phyloP scores from a whole-genome alignment of 352 stramenopile genomes.

The Globisporangium cystogenes region DNA sequence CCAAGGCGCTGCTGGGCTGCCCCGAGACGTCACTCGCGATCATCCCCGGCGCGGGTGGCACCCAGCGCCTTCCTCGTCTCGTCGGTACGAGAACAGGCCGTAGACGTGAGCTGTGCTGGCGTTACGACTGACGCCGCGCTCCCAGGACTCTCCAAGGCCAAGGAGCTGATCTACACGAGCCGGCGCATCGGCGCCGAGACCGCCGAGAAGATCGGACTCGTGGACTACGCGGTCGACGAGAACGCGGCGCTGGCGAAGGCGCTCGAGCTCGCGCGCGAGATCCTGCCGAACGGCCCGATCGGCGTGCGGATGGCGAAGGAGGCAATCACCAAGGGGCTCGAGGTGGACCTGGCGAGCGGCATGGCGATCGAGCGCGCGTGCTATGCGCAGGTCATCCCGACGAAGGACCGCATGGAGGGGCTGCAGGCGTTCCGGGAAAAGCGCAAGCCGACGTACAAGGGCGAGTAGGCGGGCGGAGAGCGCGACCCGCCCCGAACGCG shows the following conservation, averaged over 20 bases:
- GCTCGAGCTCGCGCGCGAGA: slow-evolving; percentile 83
- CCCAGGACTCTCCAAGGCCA: slow-evolving; percentile 82
- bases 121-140: background rate
- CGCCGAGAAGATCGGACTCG: slow-evolving; percentile 83
- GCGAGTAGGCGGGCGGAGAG: slow-evolving; percentile 10
- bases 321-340: slow-evolving; percentile 51
- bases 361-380: slow-evolving; percentile 91
- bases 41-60: slow-evolving; percentile 91
- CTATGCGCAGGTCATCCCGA: slow-evolving; percentile 90
- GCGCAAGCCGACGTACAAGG: slow-evolving; percentile 76
- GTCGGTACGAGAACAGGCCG: slow-evolving; percentile 42
- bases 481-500: too few species aligned
- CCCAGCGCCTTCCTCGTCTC: slow-evolving; percentile 88
- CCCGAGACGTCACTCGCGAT: slow-evolving; percentile 92
- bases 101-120: background rate
- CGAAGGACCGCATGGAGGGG: slow-evolving; percentile 91
- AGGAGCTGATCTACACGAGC: slow-evolving; percentile 94
- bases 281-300: slow-evolving; percentile 89
- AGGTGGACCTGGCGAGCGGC: slow-evolving; percentile 75
- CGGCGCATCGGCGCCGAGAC: slow-evolving; percentile 68
- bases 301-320: slow-evolving; percentile 72
- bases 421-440: slow-evolving; percentile 91
- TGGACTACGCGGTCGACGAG: slow-evolving; percentile 83
- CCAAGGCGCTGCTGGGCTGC: slow-evolving; percentile 84
- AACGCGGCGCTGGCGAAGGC: slow-evolving; percentile 65